Evolutionary conservation across 331 rosid genomes (phyloP), one percentile per base, ranked within the genome.

Genomic region (Acacia pycnantha): DNA sequence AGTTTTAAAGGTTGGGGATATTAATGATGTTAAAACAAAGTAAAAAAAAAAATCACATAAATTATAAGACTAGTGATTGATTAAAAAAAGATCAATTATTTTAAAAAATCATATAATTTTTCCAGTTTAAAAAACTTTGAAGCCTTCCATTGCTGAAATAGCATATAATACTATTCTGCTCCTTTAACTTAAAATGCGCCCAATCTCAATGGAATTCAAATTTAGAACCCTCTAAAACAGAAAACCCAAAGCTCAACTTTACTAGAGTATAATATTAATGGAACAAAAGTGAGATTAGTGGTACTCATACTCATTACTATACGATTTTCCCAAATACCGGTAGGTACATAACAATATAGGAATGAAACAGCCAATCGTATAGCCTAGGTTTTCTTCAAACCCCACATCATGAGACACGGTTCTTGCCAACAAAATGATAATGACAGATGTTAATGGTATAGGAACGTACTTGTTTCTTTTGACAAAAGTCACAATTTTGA

Each of bases 351-450:
- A n/a, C n/a, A 70, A 70, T 70, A 44, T 70, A 44, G 76, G 53
- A 44, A 70, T 13, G 1, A 43, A 70, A 13, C 8, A 29, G 54
- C 10, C 58, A 70, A 70, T 70, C 50, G 5, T 76, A 82, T 54
- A 70, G 81, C 62, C 56, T n/a, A 12, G 64, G 82, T 54, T 56
- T 79, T 79, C 24, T 64, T 71, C 79, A 82, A 84, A 79, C 69
- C 33, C 15, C 26, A 7, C 31, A 70, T 75, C 53, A 84, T 53
- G 80, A 65, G 75, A 79, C 82, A 78, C 8, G 65, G 58, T 82
- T 87, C 29, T 70, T 82, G 78, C 62, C 82, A 84, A 82, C 79
- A n/a, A 81, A 62, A 50, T 27, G 66, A 59, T 24, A 59, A 59
- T 26, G 66, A 59, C 66, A 10, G 35, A 26, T 59, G 16, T 58